A percentile compares a stretch with the other conserved stretches of the same genome.
Evolutionary conservation across 1,284 basidiomycete species (phyloP).

Genomic region (Chalciporus sp.): DNA sequence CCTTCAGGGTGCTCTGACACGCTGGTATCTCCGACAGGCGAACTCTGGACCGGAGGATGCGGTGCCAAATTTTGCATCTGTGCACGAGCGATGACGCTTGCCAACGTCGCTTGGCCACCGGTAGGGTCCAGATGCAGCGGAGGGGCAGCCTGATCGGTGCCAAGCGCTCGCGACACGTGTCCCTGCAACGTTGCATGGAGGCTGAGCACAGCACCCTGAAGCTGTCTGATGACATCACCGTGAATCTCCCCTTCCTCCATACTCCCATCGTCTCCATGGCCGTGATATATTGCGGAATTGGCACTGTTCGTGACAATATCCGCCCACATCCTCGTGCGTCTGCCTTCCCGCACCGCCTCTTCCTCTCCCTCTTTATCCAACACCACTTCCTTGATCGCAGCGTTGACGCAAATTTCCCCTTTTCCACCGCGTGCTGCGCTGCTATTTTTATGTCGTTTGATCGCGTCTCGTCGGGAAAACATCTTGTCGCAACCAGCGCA

Average conservation of each 20-base stretch:
- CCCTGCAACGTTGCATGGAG: constrained; percentile 61
- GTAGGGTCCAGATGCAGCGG: constrained; percentile 43
- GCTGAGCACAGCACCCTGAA: constrained; percentile 55
- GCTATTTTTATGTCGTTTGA: constrained; percentile 70
- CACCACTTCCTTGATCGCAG: constrained; percentile 61
- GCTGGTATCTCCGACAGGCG: constrained; percentile 8
- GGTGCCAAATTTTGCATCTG: constrained; percentile 47
- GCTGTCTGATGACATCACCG: constrained; percentile 47
- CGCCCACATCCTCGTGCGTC: constrained; percentile 63
- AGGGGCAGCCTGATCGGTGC: constrained; percentile 39
- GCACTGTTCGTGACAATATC: constrained; percentile 48
- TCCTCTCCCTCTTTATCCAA: constrained; percentile 53
- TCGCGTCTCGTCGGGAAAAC: constrained; percentile 74
- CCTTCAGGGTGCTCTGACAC: constrained; percentile 14
- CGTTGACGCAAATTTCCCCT: constrained; percentile 52
- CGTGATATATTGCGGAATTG: constrained; percentile 28
- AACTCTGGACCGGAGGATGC: constrained; percentile 12
- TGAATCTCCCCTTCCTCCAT: constrained; percentile 70
- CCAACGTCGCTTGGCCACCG: constrained; percentile 61
- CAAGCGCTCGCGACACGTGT: constrained; percentile 58
- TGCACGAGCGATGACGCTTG: constrained; percentile 66
- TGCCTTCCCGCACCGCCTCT: constrained; percentile 53
- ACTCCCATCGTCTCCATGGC: constrained; percentile 33
- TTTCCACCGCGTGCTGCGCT: constrained; percentile 48
- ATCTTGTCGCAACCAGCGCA: constrained; percentile 71